Conservation (phyloP, 139 green algal species). For the Trebouxia sp. region DNA sequence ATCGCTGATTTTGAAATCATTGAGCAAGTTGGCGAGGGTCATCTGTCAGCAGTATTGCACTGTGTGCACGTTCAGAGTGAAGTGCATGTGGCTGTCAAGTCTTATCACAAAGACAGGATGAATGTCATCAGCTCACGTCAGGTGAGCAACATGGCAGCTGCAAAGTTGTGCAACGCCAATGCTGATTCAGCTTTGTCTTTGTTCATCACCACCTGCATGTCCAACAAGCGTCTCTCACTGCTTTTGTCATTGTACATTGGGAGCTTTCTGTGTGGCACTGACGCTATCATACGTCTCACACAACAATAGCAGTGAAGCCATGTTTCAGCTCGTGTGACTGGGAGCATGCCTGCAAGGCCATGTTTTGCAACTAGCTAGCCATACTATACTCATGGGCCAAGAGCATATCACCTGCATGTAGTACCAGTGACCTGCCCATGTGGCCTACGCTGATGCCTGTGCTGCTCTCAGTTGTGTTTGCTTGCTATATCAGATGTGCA, state of each 20-base stretch:
- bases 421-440: too few species aligned
- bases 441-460: background rate
- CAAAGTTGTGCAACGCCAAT: background rate
- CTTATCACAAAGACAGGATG: slow-evolving; percentile 25
- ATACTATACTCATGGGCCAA: too few species aligned
- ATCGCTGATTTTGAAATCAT: slow-evolving; percentile 25
- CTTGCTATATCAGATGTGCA: background rate
- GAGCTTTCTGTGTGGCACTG: background rate
- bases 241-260: background rate
- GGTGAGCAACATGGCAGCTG: background rate
- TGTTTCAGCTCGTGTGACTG: background rate
- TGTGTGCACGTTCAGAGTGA: background rate
- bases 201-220: background rate
- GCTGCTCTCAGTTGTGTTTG: background rate
- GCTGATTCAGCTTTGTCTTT: background rate
- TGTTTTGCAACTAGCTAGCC: background rate
- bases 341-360: background rate
- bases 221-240: too few species aligned
- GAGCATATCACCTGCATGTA: too few species aligned
- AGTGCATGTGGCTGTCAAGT: slow-evolving; percentile 20
- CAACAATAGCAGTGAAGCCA: background rate
- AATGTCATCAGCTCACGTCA: slow-evolving; percentile 17
- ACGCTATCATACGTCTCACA: background rate
- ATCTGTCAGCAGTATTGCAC: background rate
- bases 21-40: slow-evolving; percentile 16